Conservation (phyloP, 2,329 filamentous ascomycete genomes). For the Didymella pomorum region DNA sequence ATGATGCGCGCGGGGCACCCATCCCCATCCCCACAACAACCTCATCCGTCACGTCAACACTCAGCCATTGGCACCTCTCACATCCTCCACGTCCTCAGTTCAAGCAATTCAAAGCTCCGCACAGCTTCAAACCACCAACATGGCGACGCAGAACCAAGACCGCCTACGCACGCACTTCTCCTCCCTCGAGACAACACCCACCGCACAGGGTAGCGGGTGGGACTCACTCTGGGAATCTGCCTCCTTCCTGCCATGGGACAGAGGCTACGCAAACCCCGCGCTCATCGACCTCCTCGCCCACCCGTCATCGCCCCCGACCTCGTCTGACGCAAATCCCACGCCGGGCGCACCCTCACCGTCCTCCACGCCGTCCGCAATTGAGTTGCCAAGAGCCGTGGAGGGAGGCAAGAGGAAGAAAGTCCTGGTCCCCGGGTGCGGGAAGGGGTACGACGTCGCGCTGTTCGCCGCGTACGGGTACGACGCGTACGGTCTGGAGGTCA, state of each 20-base stretch:
- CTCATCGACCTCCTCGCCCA: constrained; percentile 60
- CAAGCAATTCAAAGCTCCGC: background rate
- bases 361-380: constrained; percentile 31
- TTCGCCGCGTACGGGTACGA: constrained; percentile 79
- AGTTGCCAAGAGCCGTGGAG: constrained; percentile 43
- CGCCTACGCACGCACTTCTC: constrained; percentile 55
- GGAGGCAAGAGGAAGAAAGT: constrained; percentile 61
- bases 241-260: constrained; percentile 66
- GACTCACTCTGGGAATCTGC: constrained; percentile 63
- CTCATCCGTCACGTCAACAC: background rate
- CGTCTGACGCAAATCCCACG: constrained; percentile 27
- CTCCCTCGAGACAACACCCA: constrained; percentile 50
- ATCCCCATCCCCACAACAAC: constrained; percentile 12
- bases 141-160: constrained; percentile 45
- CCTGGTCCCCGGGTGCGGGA: constrained; percentile 82
- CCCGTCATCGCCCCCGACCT: constrained; percentile 16
- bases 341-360: constrained; percentile 25
- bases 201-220: constrained; percentile 63
- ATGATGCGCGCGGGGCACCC: constrained; percentile 9
- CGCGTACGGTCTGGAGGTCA: constrained; percentile 76
- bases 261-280: constrained; percentile 65
- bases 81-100: background rate
- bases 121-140: background rate
- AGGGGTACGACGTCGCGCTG: constrained; percentile 81
- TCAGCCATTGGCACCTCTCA: constrained; percentile 2